Conservation (phyloP, 1,139 yeast species). For the Entelexis paramagnoliae region DNA sequence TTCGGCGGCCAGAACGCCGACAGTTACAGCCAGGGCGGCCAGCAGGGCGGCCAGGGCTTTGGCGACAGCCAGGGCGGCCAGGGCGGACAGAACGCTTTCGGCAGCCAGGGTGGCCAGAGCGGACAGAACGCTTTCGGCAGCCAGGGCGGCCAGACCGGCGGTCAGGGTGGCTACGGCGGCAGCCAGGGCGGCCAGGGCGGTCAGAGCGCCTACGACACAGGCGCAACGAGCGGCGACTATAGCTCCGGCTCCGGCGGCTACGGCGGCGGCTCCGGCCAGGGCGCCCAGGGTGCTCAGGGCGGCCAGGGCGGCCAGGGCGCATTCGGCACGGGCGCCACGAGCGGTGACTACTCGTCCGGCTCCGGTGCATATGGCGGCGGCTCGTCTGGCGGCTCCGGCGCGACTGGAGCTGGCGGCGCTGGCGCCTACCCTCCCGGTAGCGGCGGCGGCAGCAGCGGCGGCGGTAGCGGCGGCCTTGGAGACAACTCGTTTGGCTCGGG, state of each 20-base stretch:
- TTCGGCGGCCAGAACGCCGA: constrained; percentile 3
- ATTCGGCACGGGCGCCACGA: not conserved
- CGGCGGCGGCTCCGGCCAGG: not conserved
- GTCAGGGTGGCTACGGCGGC: not conserved
- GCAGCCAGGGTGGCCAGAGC: constrained; percentile 1
- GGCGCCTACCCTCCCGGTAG: constrained; percentile 1
- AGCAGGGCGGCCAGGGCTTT: not conserved
- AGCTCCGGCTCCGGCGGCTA: constrained; percentile 1
- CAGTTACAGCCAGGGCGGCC: constrained; percentile 7
- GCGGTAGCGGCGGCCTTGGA: not conserved
- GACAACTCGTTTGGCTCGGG: not conserved
- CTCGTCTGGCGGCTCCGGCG: constrained; percentile 3
- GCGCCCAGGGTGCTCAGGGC: constrained; percentile 1
- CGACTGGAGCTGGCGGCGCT: not conserved
- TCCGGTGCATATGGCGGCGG: constrained; percentile 5
- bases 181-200: not conserved
- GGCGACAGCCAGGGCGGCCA: not conserved
- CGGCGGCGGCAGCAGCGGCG: not conserved
- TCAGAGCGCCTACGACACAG: too few species aligned
- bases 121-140: not conserved
- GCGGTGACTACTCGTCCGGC: constrained; percentile 3
- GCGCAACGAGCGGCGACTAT: not conserved
- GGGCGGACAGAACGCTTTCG: constrained; percentile 2
- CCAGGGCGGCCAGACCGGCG: not conserved
- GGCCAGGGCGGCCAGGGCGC: not conserved